Conservation (phyloP, 2,329 filamentous ascomycete genomes). For the Pseudopyrenochaeta lycopersici region DNA sequence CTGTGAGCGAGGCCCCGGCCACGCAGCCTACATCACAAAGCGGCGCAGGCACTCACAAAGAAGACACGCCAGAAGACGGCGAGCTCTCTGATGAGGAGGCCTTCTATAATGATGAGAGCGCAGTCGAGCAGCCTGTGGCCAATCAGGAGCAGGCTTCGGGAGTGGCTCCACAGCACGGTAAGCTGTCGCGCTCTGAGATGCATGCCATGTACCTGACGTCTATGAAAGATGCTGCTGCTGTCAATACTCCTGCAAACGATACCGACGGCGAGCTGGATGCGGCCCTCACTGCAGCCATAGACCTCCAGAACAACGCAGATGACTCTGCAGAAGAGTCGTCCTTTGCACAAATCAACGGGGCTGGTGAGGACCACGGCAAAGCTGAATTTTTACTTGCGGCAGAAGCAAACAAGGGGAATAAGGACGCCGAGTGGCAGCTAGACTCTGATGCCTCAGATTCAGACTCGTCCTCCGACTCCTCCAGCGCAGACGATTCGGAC, state of each 20-base stretch:
- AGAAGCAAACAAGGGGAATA: conserved; percentile 56
- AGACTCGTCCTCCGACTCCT: conserved; percentile 57
- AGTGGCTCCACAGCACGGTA: conserved; percentile 38
- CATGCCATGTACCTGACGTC: conserved; percentile 28
- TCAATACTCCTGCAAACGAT: conserved; percentile 20
- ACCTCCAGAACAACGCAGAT: conserved; percentile 17
- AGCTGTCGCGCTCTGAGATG: conserved; percentile 33
- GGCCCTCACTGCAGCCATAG: conserved; percentile 20
- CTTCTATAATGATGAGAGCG: conserved; percentile 38
- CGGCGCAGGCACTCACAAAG: conserved; percentile 21
- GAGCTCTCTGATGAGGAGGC: conserved; percentile 44
- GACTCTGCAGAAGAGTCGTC: conserved; percentile 14
- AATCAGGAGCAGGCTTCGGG: conserved; percentile 28
- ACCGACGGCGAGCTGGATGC: conserved; percentile 27
- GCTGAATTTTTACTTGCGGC: conserved; percentile 56
- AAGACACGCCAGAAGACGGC: conserved; percentile 41
- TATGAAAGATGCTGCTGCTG: conserved; percentile 30
- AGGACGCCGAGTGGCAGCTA: conserved; percentile 82
- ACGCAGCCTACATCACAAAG: conserved; percentile 25
- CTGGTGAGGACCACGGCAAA: conserved; percentile 37
- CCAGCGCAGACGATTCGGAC: conserved; percentile 56
- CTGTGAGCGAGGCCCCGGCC: conserved; percentile 32
- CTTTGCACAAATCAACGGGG: conserved; percentile 10
- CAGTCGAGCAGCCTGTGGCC: conserved; percentile 26
- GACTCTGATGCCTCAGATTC: conserved; percentile 69